Evolutionary conservation across 2,329 filamentous ascomycete genomes (phyloP), one percentile per base, ranked within the genome.

Genomic region (Mycosphaerella arachidis): DNA sequence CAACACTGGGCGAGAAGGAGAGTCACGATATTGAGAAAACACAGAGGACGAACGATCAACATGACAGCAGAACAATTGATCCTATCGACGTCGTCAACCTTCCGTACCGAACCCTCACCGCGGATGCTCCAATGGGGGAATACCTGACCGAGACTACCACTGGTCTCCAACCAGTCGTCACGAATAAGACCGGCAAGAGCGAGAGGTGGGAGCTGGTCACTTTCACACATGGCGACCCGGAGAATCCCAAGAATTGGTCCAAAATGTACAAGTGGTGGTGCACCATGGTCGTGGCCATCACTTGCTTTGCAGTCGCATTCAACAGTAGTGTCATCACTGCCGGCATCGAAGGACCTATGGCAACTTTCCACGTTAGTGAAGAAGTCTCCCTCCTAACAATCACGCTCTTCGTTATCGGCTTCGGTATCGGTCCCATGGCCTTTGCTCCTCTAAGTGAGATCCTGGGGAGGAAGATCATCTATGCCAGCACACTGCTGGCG

Each of bases 271-370:
- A 73, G 51, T 73, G 71, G 71, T 68, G 66, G 52, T 70, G 70
- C 48, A 96, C 91, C 27, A 91, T 95, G 87, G 85, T 91, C 16
- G 90, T 96, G 0, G 89, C 91, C 0, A 33, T 78, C 0, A 79
- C 77, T 1, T 80, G 78, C 65, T 79, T 80, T 59, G 75, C 75
- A 3, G 76, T 80, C 4, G 78, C 78, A 1, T 77, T 80, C 66
- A 77, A 79, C 67, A 91, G 87, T 53, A 85, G 86, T 55, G 87
- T 95, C 65, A 86, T 95, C 71, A 95, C 91, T 0, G 85, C 91
- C 10, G 88, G 92, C 70, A 79, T 95, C 3, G 77, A 71, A 2
- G 88, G 86, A 1, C 85, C 91, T 0, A 73, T 78, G 0, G 69
- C 84, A 16, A 80, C 84, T 55, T 92, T 95, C 65, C 57, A 81